phyloP scores from a whole-genome alignment of 1,139 yeast species.

The Saccharomyces hybrid region DNA sequence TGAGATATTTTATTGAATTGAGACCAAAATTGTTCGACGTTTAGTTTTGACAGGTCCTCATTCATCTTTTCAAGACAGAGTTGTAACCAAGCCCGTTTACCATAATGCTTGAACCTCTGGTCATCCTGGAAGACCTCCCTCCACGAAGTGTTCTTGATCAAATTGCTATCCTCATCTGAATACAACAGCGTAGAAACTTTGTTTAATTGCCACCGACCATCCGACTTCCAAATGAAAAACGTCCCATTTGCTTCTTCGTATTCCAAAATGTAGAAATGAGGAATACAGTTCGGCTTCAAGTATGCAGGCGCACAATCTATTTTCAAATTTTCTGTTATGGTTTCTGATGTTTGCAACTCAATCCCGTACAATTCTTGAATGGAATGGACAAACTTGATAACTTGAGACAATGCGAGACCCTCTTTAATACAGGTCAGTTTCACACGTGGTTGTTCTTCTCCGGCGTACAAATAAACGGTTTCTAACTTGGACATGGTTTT shows the following conservation, averaged over 20 bases:
- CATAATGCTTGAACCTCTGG: constrained; percentile 7
- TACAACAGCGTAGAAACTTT: constrained; percentile 16
- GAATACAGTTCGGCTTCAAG: constrained; percentile 11
- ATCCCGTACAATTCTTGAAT: constrained; percentile 23
- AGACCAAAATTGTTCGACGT: constrained; percentile 15
- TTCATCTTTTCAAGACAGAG: constrained; percentile 14
- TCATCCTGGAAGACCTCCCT: constrained; percentile 4
- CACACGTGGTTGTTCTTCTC: constrained; percentile 22
- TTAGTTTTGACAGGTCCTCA: constrained; percentile 16
- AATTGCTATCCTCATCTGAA: constrained; percentile 4
- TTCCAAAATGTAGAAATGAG: constrained; percentile 20
- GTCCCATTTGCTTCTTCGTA: constrained; percentile 17
- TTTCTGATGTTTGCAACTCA: constrained; percentile 20
- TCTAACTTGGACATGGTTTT: constrained; percentile 6
- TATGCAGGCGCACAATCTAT: constrained; percentile 11
- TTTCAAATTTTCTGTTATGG: constrained; percentile 28
- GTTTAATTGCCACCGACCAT: constrained; percentile 22
- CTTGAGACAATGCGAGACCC: constrained; percentile 10
- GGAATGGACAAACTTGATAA: constrained; percentile 15
- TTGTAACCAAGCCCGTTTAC: constrained; percentile 6
- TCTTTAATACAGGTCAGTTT: constrained; percentile 18
- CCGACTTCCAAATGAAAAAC: constrained; percentile 25
- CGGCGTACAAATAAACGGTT: constrained; percentile 21
- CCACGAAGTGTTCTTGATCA: constrained; percentile 4
- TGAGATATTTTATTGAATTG: constrained; percentile 11